phyloP scores from a whole-genome alignment of 768 basidiomycete species.

The Lentinula edodes region DNA sequence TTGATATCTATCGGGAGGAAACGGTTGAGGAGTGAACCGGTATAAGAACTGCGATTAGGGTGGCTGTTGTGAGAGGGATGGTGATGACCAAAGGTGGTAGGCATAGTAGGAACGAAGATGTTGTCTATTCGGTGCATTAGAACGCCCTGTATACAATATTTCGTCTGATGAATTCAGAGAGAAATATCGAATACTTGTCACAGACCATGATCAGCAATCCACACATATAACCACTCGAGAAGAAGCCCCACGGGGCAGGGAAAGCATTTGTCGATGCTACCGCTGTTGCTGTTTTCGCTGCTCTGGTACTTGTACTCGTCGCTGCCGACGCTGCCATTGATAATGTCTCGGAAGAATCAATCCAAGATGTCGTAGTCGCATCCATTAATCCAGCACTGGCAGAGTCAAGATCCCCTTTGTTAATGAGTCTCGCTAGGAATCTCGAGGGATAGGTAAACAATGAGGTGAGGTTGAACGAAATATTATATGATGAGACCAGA shows the following conservation, averaged over 20 bases:
- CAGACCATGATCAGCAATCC: conserved; percentile 63
- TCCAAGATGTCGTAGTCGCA: conserved; percentile 7
- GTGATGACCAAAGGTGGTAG: conserved; percentile 19
- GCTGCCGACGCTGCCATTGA: neutral
- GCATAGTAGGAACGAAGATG: conserved; percentile 63
- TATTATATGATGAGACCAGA: conserved; percentile 18
- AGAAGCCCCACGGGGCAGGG: conserved; percentile 66
- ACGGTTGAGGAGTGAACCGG: conserved; percentile 23
- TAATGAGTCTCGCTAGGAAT: conserved; percentile 32
- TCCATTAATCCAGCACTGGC: conserved; percentile 5
- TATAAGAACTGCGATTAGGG: conserved; percentile 16
- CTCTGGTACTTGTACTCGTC: neutral
- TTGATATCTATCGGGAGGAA: conserved; percentile 65
- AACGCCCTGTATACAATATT: conserved; percentile 42
- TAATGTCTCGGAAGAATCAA: conserved; percentile 8
- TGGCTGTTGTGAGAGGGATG: conserved; percentile 14
- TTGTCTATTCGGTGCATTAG: conserved; percentile 74
- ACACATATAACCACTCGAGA: conserved; percentile 68
- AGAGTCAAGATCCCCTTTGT: conserved; percentile 20
- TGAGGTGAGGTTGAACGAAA: conserved; percentile 35
- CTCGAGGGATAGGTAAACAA: conserved; percentile 36
- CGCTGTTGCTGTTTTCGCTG: neutral
- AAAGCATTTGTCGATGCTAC: conserved; percentile 16
- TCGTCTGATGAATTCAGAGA: neutral
- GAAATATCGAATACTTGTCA: neutral